phyloP scores from a whole-genome alignment of 306 rosid genomes.

The Inga leiocalycina region DNA sequence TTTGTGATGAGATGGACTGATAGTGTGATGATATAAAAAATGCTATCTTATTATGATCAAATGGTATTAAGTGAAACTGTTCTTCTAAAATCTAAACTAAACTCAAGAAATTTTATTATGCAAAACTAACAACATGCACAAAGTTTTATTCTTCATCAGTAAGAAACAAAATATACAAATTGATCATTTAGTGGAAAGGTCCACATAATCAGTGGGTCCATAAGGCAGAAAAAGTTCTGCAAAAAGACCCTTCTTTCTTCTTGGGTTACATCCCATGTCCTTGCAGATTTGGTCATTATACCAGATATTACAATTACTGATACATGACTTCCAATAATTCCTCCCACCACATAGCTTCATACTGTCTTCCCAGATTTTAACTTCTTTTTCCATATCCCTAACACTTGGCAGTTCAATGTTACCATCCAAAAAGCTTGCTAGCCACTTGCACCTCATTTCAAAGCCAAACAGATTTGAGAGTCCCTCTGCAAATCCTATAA shows the following conservation, averaged over 20 bases:
- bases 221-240: constrained; percentile 50
- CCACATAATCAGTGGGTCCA: constrained; percentile 44
- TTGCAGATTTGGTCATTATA: constrained; percentile 54
- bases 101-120: background rate
- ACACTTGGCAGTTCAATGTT: constrained; percentile 48
- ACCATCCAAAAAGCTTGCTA: constrained; percentile 44
- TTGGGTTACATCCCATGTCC: constrained; percentile 48
- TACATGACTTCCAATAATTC: constrained; percentile 41
- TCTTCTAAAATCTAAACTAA: background rate
- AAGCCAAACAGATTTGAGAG: constrained; percentile 34
- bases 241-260: constrained; percentile 42
- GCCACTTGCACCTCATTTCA: constrained; percentile 55
- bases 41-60: background rate
- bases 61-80: background rate
- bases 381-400: constrained; percentile 50
- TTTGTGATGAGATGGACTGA: no score
- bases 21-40: no score
- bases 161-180: background rate
- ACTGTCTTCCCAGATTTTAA: constrained; percentile 41
- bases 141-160: background rate
- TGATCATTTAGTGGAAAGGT: constrained; percentile 20
- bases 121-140: background rate
- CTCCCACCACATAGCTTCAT: constrained; percentile 37
- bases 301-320: constrained; percentile 30
- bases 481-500: constrained; percentile 48